phyloP scores from a whole-genome alignment of 2,329 filamentous ascomycete species.

The Apiospora marii region DNA sequence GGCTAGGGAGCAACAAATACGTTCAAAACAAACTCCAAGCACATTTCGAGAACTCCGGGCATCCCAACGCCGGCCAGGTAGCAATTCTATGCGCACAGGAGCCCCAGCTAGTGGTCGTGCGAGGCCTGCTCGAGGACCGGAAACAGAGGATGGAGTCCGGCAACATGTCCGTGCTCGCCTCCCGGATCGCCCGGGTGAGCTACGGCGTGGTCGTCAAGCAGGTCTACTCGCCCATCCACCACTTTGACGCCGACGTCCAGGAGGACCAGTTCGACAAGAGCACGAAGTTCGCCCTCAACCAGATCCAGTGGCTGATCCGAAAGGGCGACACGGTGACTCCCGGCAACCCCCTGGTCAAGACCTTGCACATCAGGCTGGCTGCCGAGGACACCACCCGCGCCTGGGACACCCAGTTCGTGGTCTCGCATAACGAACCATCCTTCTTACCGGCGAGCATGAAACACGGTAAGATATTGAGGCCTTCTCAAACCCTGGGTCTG shows the following conservation, averaged over 20 bases:
- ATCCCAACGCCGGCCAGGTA: conserved; percentile 46
- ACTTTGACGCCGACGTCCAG: conserved; percentile 46
- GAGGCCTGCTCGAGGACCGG: conserved; percentile 59
- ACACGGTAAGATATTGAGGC: conserved; percentile 41
- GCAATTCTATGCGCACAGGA: conserved; percentile 56
- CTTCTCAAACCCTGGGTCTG: neutral
- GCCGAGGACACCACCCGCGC: conserved; percentile 40
- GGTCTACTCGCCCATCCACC: conserved; percentile 45
- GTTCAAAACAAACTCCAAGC: conserved; percentile 51
- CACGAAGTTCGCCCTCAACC: conserved; percentile 47
- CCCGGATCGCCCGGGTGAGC: conserved; percentile 50
- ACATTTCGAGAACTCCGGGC: conserved; percentile 42
- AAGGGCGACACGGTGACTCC: conserved; percentile 53
- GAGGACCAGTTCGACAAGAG: conserved; percentile 45
- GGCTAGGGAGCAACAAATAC: conserved; percentile 55
- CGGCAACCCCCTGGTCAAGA: conserved; percentile 42
- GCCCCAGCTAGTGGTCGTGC: conserved; percentile 62
- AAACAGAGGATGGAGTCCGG: conserved; percentile 54
- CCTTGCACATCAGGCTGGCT: conserved; percentile 46
- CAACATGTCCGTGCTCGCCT: conserved; percentile 50
- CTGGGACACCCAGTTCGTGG: conserved; percentile 50
- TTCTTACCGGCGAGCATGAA: conserved; percentile 48
- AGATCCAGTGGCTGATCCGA: conserved; percentile 53
- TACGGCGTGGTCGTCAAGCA: conserved; percentile 51
- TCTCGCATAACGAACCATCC: conserved; percentile 47